phyloP scores from a whole-genome alignment of 257 asterid species.

The Fraxinus pennsylvanica region DNA sequence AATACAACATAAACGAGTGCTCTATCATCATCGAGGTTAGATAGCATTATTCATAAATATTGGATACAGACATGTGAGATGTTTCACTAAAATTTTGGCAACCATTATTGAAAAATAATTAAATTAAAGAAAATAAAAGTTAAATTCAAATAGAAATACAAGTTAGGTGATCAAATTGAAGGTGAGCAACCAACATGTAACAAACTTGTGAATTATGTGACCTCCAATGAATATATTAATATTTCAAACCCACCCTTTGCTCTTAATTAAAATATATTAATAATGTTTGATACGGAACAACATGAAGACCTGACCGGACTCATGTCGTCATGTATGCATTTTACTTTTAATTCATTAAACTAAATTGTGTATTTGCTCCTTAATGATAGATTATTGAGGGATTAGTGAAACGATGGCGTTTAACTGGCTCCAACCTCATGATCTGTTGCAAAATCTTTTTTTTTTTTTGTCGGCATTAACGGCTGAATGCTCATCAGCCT shows the following conservation, averaged over 20 bases:
- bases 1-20: no score
- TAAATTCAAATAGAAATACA: no score
- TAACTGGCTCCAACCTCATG: neutral
- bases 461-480: neutral
- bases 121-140: no score
- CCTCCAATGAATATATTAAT: neutral
- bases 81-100: no score
- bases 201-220: neutral
- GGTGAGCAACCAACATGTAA: neutral
- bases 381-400: conserved; percentile 5
- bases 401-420: conserved; percentile 36
- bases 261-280: conserved; percentile 3
- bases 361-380: neutral
- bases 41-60: no score
- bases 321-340: neutral
- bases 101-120: no score
- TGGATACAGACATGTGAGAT: no score
- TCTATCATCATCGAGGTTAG: no score
- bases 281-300: conserved; percentile 20
- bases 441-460: neutral
- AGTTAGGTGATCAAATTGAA: neutral
- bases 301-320: conserved; percentile 4
- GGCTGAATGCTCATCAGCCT: no score
- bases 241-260: neutral
- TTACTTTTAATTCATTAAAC: conserved; percentile 10